These are phyloP conservation scores for Pisolithus microcarpus DNA, from an alignment of 768 basidiomycete genomes.

Conservation along the genomic window DNA sequence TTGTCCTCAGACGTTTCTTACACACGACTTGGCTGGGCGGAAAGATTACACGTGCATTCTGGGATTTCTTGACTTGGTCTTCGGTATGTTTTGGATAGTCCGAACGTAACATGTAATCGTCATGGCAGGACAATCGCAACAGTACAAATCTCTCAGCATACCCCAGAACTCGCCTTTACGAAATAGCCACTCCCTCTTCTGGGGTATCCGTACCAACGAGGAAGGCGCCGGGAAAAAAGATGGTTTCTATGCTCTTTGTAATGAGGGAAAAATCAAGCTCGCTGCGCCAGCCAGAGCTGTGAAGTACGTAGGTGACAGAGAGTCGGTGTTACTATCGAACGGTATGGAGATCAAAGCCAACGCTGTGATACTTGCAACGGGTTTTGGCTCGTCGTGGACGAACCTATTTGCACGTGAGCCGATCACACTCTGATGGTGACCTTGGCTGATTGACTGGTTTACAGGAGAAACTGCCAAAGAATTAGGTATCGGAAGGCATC, in stretches of 20 bases:
- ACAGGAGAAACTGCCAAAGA: constrained; percentile 42
- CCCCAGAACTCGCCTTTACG: constrained; percentile 46
- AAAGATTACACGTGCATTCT: constrained; percentile 42
- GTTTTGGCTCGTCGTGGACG: constrained; percentile 53
- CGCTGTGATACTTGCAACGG: constrained; percentile 50
- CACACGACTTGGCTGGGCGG: constrained; percentile 53
- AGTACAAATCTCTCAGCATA: constrained; percentile 19
- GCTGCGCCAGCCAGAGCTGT: constrained; percentile 24
- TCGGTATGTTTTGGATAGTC: constrained; percentile 30
- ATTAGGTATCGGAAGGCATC: constrained; percentile 41
- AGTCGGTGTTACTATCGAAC: constrained; percentile 36
- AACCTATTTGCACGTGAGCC: constrained; percentile 31
- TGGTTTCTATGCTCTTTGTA: constrained; percentile 45
- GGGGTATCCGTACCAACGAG: constrained; percentile 41
- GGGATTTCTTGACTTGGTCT: constrained; percentile 33
- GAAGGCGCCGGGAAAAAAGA: constrained; percentile 43
- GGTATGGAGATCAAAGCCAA: constrained; percentile 38
- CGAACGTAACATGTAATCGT: neutral
- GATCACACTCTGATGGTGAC: neutral
- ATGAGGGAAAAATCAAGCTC: constrained; percentile 43
- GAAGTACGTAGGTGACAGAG: constrained; percentile 19
- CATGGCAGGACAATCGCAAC: neutral
- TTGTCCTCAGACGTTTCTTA: constrained; percentile 41
- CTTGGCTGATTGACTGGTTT: neutral
- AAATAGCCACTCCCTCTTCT: constrained; percentile 34